Evolutionary conservation across 495 filamentous ascomycete genomes (phyloP).

Genomic region (Penicillium lagena): DNA sequence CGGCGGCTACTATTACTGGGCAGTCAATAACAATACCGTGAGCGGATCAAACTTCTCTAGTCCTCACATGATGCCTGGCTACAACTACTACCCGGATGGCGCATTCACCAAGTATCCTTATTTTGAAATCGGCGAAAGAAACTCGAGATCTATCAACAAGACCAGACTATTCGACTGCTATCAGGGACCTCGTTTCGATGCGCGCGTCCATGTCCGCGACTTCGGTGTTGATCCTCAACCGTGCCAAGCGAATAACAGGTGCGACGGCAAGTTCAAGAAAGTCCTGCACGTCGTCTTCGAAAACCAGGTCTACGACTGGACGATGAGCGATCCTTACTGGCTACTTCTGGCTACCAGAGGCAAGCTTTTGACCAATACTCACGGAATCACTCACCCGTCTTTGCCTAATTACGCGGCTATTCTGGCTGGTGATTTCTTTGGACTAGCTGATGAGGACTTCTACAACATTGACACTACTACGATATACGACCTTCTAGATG

Average conservation of each 20-base stretch:
- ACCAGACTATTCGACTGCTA: not conserved
- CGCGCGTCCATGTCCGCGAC: not conserved
- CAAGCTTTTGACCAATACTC: constrained; percentile 7
- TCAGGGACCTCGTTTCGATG: not conserved
- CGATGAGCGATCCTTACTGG: constrained; percentile 7
- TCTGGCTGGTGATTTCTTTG: constrained; percentile 8
- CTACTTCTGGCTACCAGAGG: constrained; percentile 9
- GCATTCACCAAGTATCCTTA: constrained; percentile 4
- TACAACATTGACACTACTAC: constrained; percentile 4
- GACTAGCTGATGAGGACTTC: not conserved
- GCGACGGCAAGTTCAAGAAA: constrained; percentile 12
- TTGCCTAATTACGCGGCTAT: constrained; percentile 1
- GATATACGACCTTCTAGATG: constrained; percentile 6
- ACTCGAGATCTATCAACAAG: constrained; percentile 3
- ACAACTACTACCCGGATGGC: not conserved
- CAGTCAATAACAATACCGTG: constrained; percentile 13
- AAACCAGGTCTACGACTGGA: constrained; percentile 14
- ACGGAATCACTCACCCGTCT: constrained; percentile 4
- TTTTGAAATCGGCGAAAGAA: constrained; percentile 7
- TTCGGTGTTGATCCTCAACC: not conserved
- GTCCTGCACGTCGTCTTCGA: constrained; percentile 14
- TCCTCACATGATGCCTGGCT: not conserved
- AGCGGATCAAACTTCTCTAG: constrained; percentile 5
- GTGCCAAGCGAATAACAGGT: not conserved
- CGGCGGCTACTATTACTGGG: constrained; percentile 11